These are phyloP conservation scores for Quercus dentata DNA, from an alignment of 306 rosid genomes.

Conservation along the genomic window DNA sequence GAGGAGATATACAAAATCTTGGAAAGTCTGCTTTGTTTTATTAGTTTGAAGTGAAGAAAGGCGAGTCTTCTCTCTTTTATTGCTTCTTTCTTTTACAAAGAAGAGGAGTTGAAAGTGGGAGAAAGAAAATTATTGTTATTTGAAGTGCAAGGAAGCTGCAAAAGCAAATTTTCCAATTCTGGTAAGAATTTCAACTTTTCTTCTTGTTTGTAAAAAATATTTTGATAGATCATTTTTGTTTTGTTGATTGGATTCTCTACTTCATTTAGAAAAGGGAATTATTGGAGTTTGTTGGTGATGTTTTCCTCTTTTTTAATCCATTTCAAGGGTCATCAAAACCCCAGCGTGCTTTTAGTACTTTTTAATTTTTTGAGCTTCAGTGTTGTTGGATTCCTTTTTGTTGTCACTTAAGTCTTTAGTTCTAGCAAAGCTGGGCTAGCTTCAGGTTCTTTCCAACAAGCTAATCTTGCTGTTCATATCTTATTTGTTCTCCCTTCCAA, in stretches of 20 bases:
- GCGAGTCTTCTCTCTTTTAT: not conserved
- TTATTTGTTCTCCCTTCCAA: not conserved
- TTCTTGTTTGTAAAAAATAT: not conserved
- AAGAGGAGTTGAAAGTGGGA: not conserved
- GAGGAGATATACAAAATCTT: conserved; percentile 47
- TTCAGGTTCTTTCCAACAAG: not conserved
- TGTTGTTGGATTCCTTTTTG: no score
- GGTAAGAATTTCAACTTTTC: not conserved
- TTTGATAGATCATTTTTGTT: not conserved
- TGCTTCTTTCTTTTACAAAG: not conserved
- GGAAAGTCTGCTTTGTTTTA: conserved; percentile 41
- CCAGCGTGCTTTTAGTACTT: not conserved
- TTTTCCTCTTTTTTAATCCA: not conserved
- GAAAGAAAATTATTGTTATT: not conserved
- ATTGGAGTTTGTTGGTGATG: not conserved
- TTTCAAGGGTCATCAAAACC: not conserved
- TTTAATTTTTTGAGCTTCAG: not conserved
- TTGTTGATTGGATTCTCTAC: not conserved
- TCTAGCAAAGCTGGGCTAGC: not conserved
- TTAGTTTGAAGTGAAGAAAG: conserved; percentile 15
- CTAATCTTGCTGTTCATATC: not conserved
- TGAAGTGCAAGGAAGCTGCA: not conserved
- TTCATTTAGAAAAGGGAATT: not conserved
- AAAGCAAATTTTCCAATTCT: not conserved
- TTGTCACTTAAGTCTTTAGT: not conserved